Conservation (phyloP, 2,329 filamentous ascomycete genomes). For the Tolypocladium tundrense region DNA sequence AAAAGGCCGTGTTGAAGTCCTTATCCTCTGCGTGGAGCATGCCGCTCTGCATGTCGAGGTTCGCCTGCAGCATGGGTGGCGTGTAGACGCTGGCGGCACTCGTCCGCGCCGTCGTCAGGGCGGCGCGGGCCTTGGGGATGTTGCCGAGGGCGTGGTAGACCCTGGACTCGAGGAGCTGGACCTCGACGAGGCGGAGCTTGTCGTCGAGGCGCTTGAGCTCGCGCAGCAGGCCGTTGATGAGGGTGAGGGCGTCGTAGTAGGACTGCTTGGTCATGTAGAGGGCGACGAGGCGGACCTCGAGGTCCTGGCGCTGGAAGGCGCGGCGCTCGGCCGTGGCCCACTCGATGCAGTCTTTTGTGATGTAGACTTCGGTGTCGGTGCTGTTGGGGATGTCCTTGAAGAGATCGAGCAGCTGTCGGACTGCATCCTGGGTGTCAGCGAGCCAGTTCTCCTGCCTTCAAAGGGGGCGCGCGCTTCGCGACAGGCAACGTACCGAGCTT, state of each 20-base stretch:
- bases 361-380: conserved; percentile 84
- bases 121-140: conserved; percentile 88
- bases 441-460: not conserved
- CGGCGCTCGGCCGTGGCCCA: conserved; percentile 94
- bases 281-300: conserved; percentile 87
- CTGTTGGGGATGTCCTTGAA: conserved; percentile 91
- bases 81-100: conserved; percentile 96
- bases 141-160: conserved; percentile 98
- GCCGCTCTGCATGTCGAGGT: conserved; percentile 97
- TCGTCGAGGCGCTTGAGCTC: conserved; percentile 98
- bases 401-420: conserved; percentile 92
- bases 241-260: conserved; percentile 91
- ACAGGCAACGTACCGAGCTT: conserved; percentile 66
- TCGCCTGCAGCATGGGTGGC: conserved; percentile 86
- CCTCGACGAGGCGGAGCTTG: conserved; percentile 95
- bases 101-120: conserved; percentile 86
- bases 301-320: conserved; percentile 93
- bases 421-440: conserved; percentile 34
- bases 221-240: conserved; percentile 92
- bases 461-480: not conserved
- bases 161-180: conserved; percentile 91
- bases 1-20: conserved; percentile 98
- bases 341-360: conserved; percentile 99
- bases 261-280: conserved; percentile 96
- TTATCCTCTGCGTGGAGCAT: conserved; percentile 98